phyloP scores from a whole-genome alignment of 73 alveolate genomes.

The Symbiodinium pilosum region DNA sequence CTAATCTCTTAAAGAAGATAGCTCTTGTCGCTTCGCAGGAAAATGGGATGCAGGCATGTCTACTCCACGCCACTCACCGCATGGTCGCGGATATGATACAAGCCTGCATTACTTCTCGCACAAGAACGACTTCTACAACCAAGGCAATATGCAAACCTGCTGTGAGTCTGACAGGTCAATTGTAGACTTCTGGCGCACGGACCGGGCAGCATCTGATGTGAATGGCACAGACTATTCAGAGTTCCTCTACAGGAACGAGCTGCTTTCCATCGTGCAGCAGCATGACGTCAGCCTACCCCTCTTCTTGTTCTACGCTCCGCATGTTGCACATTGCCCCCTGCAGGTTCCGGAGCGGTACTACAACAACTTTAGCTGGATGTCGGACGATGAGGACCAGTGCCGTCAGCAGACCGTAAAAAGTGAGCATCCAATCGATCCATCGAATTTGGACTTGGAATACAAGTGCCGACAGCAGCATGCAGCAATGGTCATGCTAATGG shows the following conservation, averaged over 20 bases:
- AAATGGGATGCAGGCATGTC: slow-evolving; percentile 95
- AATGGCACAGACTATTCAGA: slow-evolving; percentile 61
- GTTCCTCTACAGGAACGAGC: slow-evolving; percentile 26
- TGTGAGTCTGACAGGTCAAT: slow-evolving; percentile 37
- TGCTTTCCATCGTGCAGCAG: slow-evolving; percentile 13
- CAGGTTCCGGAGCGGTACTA: slow-evolving; percentile 68
- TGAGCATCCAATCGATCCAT: slow-evolving; percentile 59
- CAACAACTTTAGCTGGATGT: slow-evolving; percentile 51
- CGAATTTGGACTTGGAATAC: slow-evolving; percentile 8
- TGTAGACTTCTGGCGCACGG: slow-evolving; percentile 64
- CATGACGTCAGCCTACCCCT: slow-evolving; percentile 37
- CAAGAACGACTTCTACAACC: slow-evolving; percentile 84
- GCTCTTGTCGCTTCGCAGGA: too few relatives aligned
- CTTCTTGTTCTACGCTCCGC: slow-evolving; percentile 92
- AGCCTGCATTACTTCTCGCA: slow-evolving; percentile 56
- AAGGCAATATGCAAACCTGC: slow-evolving; percentile 80
- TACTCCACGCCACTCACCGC: slow-evolving; percentile 65
- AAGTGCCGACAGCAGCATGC: slow-evolving; percentile 75
- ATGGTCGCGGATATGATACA: slow-evolving; percentile 80
- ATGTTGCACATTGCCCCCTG: slow-evolving; percentile 78
- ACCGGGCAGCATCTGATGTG: slow-evolving; percentile 34
- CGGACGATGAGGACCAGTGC: slow-evolving; percentile 49
- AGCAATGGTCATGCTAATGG: slow-evolving; percentile 80
- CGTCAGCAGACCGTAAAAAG: slow-evolving; percentile 29
- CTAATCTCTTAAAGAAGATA: too few relatives aligned